These are phyloP conservation scores for Fragosphaeria purpurea DNA, from an alignment of 2,329 filamentous ascomycete species.

Conservation along the genomic window DNA sequence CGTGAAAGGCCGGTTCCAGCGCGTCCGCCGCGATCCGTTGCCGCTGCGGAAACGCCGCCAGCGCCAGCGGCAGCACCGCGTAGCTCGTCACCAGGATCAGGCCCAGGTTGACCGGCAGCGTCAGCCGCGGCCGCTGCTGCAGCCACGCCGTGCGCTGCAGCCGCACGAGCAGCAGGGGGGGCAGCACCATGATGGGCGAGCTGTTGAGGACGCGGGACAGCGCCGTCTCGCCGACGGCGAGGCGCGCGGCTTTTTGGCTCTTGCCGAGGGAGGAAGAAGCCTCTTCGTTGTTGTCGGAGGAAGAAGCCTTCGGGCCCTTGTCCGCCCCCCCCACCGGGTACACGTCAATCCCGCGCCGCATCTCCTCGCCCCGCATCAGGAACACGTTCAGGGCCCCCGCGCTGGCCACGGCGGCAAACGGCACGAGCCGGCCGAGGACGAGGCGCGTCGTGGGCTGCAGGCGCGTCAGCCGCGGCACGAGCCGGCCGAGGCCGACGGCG, in stretches of 20 bases:
- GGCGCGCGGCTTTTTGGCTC: conserved; percentile 74
- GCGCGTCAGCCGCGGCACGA: conserved; percentile 74
- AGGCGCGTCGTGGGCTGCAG: conserved; percentile 66
- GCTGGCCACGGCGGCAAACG: conserved; percentile 88
- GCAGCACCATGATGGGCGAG: conserved; percentile 94
- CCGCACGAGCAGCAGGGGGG: conserved; percentile 73
- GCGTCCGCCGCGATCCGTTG: conserved; percentile 67
- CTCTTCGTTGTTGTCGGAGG: conserved; percentile 37
- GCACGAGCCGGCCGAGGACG: conserved; percentile 77
- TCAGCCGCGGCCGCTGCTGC: conserved; percentile 62
- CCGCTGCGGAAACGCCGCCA: conserved; percentile 86
- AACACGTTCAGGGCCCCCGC: conserved; percentile 92
- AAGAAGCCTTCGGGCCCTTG: neutral
- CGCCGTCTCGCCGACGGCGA: conserved; percentile 90
- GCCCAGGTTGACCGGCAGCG: conserved; percentile 74
- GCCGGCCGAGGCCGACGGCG: conserved; percentile 78
- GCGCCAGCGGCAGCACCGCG: conserved; percentile 77
- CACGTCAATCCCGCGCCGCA: conserved; percentile 83
- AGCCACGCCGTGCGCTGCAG: conserved; percentile 81
- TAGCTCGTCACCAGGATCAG: conserved; percentile 81
- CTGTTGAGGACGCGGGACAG: conserved; percentile 85
- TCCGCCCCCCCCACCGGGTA: conserved; percentile 51
- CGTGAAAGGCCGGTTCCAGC: conserved; percentile 81
- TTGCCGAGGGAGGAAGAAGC: conserved; percentile 61
- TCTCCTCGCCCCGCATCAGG: conserved; percentile 95